A percentile compares a stretch with the other conserved stretches of the same genome.
phyloP scores from a whole-genome alignment of 2,329 filamentous ascomycete genomes.

The Orbilia javanica region DNA sequence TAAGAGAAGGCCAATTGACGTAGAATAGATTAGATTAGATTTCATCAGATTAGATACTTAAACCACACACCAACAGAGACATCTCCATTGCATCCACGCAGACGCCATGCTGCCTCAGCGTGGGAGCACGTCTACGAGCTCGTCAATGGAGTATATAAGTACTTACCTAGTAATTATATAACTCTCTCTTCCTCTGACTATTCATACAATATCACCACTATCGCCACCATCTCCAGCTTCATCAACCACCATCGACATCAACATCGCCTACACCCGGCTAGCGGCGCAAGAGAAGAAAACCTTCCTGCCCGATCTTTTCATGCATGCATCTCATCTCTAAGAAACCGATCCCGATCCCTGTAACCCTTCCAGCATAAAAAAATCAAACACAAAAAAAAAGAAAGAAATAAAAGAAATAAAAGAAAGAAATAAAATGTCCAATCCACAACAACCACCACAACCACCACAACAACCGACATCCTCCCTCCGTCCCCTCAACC shows the following conservation, averaged over 20 bases:
- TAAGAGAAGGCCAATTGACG: neutral
- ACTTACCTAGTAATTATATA: too few species aligned
- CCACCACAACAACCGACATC: neutral
- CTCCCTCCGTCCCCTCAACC: neutral
- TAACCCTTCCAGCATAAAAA: too few species aligned
- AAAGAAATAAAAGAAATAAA: neutral
- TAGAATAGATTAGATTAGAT: neutral
- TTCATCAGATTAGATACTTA: too few species aligned
- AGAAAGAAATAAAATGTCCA: neutral
- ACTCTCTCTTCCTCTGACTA: too few species aligned
- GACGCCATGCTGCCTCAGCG: too few species aligned
- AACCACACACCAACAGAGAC: too few species aligned
- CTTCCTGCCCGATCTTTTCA: too few species aligned
- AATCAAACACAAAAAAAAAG: slow-evolving; percentile 7
- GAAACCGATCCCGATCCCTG: neutral
- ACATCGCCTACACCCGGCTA: slow-evolving; percentile 11
- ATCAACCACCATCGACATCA: neutral
- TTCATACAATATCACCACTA: neutral
- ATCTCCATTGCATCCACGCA: too few species aligned
- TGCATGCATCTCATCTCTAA: neutral
- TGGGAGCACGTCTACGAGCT: too few species aligned
- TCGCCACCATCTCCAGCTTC: neutral
- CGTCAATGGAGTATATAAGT: too few species aligned
- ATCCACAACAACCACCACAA: neutral
- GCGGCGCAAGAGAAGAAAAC: too few species aligned